Conservation (phyloP, 2,329 filamentous ascomycete genomes). For the Blumeria graminis region DNA sequence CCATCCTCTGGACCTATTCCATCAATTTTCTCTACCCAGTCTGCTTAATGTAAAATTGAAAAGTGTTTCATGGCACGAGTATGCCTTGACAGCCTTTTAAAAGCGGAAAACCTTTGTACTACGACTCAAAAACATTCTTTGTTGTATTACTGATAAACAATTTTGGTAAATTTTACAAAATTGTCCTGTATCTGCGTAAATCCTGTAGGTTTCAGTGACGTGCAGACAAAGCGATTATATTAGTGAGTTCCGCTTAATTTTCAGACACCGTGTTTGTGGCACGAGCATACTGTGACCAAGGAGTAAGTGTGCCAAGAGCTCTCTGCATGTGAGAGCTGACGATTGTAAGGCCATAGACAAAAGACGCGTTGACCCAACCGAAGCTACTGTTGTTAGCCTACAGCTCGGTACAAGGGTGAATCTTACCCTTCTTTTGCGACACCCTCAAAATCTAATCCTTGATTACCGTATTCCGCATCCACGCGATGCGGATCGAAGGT, state of each 20-base stretch:
- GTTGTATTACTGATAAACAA: no score
- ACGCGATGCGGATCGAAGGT: constrained; percentile 80
- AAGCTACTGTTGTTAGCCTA: constrained; percentile 34
- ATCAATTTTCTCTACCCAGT: no score
- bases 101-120: no score
- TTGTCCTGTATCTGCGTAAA: no score
- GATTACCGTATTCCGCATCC: constrained; percentile 93
- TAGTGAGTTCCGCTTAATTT: not conserved
- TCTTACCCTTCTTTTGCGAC: constrained; percentile 85
- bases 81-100: no score
- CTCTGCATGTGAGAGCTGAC: constrained; percentile 74
- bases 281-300: constrained; percentile 21
- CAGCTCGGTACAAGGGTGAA: not conserved
- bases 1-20: no score
- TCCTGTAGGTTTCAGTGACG: no score
- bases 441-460: constrained; percentile 84
- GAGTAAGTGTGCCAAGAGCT: constrained; percentile 67
- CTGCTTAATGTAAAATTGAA: no score
- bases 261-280: not conserved
- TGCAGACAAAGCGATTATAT: no score
- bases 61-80: no score
- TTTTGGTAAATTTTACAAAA: no score
- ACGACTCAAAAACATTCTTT: no score
- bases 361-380: constrained; percentile 97
- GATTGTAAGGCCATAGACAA: constrained; percentile 77